A percentile compares a stretch with the other conserved stretches of the same genome.
phyloP scores from a whole-genome alignment of 345 rosid genomes.

The Aegle marmelos region DNA sequence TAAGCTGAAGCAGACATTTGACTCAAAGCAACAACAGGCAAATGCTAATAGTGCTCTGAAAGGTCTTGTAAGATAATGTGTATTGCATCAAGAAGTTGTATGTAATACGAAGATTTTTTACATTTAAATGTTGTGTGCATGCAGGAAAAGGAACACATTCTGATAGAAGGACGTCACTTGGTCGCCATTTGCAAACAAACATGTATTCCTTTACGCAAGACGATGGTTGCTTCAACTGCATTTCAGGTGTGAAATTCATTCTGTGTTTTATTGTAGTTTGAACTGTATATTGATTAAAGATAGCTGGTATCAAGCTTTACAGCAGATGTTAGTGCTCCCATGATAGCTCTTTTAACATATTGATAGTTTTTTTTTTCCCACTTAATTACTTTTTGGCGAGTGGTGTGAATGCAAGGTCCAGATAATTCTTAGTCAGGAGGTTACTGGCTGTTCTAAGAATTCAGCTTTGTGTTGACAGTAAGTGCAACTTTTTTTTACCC shows the following conservation, averaged over 20 bases:
- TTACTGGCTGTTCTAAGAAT: not conserved
- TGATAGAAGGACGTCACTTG: conserved; percentile 44
- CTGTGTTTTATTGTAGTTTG: conserved; percentile 4
- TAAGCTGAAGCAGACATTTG: conserved; percentile 76
- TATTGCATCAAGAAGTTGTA: conserved; percentile 10
- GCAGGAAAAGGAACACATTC: conserved; percentile 45
- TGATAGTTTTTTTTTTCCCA: not conserved
- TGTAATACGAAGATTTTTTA: not conserved
- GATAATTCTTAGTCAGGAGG: not conserved
- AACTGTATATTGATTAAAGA: conserved; percentile 1
- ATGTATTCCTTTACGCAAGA: conserved; percentile 52
- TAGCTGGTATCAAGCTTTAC: not conserved
- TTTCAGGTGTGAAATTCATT: conserved; percentile 41
- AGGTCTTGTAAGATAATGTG: conserved; percentile 29
- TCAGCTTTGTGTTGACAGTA: not conserved
- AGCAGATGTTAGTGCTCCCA: not conserved
- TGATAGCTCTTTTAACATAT: not conserved
- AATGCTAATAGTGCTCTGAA: conserved; percentile 38
- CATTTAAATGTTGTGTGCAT: conserved; percentile 20
- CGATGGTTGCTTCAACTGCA: conserved; percentile 50
- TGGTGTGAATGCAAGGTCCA: not conserved
- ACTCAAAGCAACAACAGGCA: conserved; percentile 49
- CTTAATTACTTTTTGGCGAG: not conserved
- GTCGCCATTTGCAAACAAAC: conserved; percentile 41
- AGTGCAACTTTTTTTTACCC: not conserved